Evolutionary conservation across 768 basidiomycete species (phyloP).

Genomic region (Amylocystis lapponica): DNA sequence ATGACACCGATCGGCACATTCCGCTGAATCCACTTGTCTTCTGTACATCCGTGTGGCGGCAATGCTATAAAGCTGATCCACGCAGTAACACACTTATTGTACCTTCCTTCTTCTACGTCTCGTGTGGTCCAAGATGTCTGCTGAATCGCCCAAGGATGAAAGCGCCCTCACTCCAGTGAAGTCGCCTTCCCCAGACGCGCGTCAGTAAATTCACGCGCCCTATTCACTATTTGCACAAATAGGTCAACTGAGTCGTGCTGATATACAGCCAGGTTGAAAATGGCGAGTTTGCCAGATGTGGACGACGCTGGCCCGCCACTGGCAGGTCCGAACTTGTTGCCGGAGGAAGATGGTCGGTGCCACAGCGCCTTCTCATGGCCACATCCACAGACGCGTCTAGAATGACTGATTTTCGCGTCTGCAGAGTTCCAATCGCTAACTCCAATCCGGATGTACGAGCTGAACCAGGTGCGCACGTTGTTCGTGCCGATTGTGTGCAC

Average conservation of each 20-base stretch:
- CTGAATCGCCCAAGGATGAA: no score
- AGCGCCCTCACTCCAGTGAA: no score
- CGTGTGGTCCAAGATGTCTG: no score
- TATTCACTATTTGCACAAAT: not conserved
- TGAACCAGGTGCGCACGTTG: constrained; percentile 14
- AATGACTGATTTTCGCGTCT: not conserved
- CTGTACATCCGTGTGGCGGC: no score
- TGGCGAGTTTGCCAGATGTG: constrained; percentile 20
- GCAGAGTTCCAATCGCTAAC: constrained; percentile 10
- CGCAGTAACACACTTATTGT: no score
- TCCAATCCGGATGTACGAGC: constrained; percentile 2
- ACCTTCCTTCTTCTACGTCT: no score
- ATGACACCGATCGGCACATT: no score
- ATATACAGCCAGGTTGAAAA: constrained; percentile 17
- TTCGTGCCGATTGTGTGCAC: not conserved
- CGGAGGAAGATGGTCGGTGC: constrained; percentile 13
- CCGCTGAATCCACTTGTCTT: no score
- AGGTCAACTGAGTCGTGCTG: constrained; percentile 4
- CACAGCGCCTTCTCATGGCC: not conserved
- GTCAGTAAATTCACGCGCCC: no score
- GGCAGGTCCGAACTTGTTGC: not conserved
- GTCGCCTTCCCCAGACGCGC: constrained; percentile 14
- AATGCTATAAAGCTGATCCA: no score
- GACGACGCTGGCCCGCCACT: constrained; percentile 4
- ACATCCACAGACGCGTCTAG: not conserved